Conservation (phyloP, 257 asterid genomes). For the Lavandula angustifolia region DNA sequence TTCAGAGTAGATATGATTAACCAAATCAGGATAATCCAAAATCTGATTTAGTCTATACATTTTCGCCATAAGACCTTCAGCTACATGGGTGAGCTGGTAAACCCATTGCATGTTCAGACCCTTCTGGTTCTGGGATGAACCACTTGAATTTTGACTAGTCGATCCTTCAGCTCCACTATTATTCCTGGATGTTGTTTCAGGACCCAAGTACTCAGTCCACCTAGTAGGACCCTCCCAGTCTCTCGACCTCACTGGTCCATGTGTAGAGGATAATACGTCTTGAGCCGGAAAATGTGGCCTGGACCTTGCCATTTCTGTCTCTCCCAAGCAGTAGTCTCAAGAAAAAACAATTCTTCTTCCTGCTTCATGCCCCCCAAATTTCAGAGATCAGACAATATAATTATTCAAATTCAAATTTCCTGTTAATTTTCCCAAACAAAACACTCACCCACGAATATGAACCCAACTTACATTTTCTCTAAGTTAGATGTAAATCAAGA, state of each 20-base stretch:
- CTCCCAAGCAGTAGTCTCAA: slow-evolving; percentile 37
- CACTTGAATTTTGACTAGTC: slow-evolving; percentile 48
- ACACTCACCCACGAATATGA: slow-evolving; percentile 18
- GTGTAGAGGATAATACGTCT: slow-evolving; percentile 65
- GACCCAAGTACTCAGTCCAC: slow-evolving; percentile 96
- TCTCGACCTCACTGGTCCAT: slow-evolving; percentile 61
- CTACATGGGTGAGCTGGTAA: slow-evolving; percentile 92
- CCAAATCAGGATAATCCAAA: slow-evolving; percentile 89
- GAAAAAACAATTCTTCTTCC: slow-evolving; percentile 35
- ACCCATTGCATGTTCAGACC: slow-evolving; percentile 98
- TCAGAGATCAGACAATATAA: slow-evolving; percentile 7
- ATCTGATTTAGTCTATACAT: slow-evolving; percentile 92
- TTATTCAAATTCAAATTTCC: slow-evolving; percentile 26
- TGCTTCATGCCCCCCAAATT: slow-evolving; percentile 31
- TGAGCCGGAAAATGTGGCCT: slow-evolving; percentile 71
- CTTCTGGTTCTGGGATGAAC: slow-evolving; percentile 66
- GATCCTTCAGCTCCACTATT: slow-evolving; percentile 59
- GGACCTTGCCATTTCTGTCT: slow-evolving; percentile 61
- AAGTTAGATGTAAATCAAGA: not conserved
- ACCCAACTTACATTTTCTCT: slow-evolving; percentile 25
- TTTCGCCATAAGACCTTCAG: slow-evolving; percentile 97
- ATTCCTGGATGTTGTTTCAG: slow-evolving; percentile 55
- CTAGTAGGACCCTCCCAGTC: slow-evolving; percentile 90
- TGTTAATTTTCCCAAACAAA: slow-evolving; percentile 9
- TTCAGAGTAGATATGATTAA: slow-evolving; percentile 77